Conservation (phyloP, 768 basidiomycete genomes). For the Podaxis pistillaris region DNA sequence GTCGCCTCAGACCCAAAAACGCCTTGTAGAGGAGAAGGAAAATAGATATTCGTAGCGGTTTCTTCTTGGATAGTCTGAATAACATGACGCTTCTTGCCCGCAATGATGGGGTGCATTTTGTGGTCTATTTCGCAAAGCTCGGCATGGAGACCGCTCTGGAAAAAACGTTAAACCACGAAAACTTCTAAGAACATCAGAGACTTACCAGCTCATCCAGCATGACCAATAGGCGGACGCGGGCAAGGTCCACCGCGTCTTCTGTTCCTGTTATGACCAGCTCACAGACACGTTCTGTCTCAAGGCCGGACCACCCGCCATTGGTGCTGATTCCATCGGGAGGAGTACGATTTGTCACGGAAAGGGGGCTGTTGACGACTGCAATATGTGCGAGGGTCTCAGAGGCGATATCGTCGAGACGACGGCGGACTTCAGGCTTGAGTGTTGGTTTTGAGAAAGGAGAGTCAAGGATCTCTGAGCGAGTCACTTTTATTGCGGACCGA, state of each 20-base stretch:
- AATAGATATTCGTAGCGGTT: slow-evolving; percentile 95
- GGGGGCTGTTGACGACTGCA: slow-evolving; percentile 86
- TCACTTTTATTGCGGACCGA: slow-evolving; percentile 83
- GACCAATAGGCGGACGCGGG: slow-evolving; percentile 85
- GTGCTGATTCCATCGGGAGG: slow-evolving; percentile 76
- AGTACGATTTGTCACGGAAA: slow-evolving; percentile 70
- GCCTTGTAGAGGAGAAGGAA: slow-evolving; percentile 87
- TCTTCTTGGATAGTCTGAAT: slow-evolving; percentile 95
- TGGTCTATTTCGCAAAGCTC: slow-evolving; percentile 94
- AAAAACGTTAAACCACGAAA: slow-evolving; percentile 21
- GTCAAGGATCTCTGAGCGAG: slow-evolving; percentile 92
- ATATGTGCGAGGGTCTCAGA: slow-evolving; percentile 91
- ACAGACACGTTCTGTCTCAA: slow-evolving; percentile 93
- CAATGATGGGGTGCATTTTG: slow-evolving; percentile 89
- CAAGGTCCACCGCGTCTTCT: slow-evolving; percentile 87
- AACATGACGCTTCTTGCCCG: slow-evolving; percentile 81
- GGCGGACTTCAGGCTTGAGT: slow-evolving; percentile 79
- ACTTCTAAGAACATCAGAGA: slow-evolving; percentile 16
- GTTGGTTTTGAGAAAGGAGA: slow-evolving; percentile 73
- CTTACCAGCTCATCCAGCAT: slow-evolving; percentile 94
- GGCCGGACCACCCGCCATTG: slow-evolving; percentile 80
- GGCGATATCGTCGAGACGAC: slow-evolving; percentile 91
- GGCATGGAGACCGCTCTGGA: slow-evolving; percentile 84
- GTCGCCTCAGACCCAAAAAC: slow-evolving; percentile 67
- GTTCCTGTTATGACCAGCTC: slow-evolving; percentile 89